Evolutionary conservation across 345 rosid genomes (phyloP).

Genomic region (Cardiospermum halicacabum): DNA sequence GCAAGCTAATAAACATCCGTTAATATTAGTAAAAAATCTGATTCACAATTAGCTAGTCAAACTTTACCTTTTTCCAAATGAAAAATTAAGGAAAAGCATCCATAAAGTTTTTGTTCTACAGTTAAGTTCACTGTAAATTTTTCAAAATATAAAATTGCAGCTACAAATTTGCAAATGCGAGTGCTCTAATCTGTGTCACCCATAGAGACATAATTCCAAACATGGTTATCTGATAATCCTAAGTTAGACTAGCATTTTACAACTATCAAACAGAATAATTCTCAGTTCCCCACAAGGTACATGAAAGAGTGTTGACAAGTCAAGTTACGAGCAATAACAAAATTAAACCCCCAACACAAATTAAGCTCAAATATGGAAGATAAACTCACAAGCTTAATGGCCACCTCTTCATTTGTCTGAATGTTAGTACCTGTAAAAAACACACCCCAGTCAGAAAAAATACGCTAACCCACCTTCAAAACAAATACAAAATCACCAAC

Average conservation of each 20-base stretch:
- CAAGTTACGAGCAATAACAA: neutral
- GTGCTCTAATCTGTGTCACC: neutral
- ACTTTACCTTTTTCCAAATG: neutral
- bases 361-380: neutral
- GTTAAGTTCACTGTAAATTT: neutral
- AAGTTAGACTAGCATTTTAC: neutral
- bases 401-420: conserved; percentile 96
- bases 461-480: neutral
- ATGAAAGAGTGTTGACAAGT: neutral
- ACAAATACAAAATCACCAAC: neutral
- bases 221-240: neutral
- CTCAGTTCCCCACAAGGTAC: neutral
- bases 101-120: neutral
- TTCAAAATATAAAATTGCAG: neutral
- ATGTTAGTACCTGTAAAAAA: conserved; percentile 63
- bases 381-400: conserved; percentile 90
- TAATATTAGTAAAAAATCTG: neutral
- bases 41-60: neutral
- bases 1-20: neutral
- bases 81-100: neutral
- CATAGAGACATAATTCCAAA: neutral
- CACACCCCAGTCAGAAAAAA: conserved; percentile 15
- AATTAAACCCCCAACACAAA: neutral
- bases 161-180: no score
- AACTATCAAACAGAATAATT: neutral